These are phyloP conservation scores for Lepidium africanum DNA, from an alignment of 345 rosid species.

Conservation along the genomic window DNA sequence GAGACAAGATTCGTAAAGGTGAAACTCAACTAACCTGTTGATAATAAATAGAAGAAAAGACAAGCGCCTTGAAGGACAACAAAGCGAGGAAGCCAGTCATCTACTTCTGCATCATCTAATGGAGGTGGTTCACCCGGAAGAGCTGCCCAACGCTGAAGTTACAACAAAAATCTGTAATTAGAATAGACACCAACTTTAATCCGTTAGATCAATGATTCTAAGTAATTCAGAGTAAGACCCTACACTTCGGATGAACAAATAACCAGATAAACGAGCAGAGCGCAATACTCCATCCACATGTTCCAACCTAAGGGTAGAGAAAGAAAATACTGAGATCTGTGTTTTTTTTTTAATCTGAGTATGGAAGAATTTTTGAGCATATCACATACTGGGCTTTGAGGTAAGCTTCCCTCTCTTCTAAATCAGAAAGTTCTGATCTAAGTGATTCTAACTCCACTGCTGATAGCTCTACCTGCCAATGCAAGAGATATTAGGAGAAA, in stretches of 20 bases:
- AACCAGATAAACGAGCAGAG: constrained; percentile 83
- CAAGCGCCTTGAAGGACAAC: constrained; percentile 89
- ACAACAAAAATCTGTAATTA: not conserved
- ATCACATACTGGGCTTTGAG: constrained; percentile 78
- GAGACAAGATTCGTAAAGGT: not conserved
- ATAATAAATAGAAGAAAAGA: constrained; percentile 67
- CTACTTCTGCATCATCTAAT: constrained; percentile 82
- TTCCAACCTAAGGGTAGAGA: constrained; percentile 53
- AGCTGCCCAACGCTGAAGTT: constrained; percentile 85
- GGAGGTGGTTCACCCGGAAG: constrained; percentile 95
- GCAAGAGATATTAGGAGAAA: constrained; percentile 7
- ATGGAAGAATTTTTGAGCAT: not conserved
- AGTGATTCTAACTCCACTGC: constrained; percentile 75
- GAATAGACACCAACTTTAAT: not conserved
- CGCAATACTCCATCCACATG: constrained; percentile 85
- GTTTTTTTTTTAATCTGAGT: not conserved
- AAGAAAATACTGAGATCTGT: not conserved
- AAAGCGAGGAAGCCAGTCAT: constrained; percentile 98
- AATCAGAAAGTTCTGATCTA: constrained; percentile 61
- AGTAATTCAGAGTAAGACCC: not conserved
- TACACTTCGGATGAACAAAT: constrained; percentile 80
- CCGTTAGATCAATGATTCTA: constrained; percentile 7
- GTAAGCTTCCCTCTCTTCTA: constrained; percentile 89
- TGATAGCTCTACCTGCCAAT: constrained; percentile 59
- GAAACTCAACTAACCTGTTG: constrained; percentile 50